Conservation (phyloP, 2,329 filamentous ascomycete genomes). For the Neopestalotiopsis clavispora region DNA sequence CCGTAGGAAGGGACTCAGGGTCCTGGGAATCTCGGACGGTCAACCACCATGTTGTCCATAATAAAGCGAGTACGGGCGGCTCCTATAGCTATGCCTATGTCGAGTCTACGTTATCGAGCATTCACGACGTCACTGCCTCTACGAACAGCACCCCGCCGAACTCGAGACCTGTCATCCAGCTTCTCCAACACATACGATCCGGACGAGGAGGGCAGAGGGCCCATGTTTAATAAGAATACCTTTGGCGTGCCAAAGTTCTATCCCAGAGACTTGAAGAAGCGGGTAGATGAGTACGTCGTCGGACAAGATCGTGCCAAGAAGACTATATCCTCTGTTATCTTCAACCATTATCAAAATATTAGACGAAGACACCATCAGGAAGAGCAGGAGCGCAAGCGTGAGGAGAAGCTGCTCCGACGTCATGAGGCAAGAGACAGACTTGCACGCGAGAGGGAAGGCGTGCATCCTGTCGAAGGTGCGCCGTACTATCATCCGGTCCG, state of each 20-base stretch:
- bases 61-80: conserved; percentile 27
- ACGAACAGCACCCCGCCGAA: conserved; percentile 42
- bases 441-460: conserved; percentile 67
- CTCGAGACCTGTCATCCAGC: conserved; percentile 58
- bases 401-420: conserved; percentile 70
- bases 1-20: not conserved
- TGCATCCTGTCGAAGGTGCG: conserved; percentile 81
- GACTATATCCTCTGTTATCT: conserved; percentile 88
- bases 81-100: conserved; percentile 20
- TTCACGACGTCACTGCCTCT: conserved; percentile 36
- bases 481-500: conserved; percentile 31
- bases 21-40: not conserved
- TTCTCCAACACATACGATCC: conserved; percentile 67
- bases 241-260: conserved; percentile 69
- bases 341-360: conserved; percentile 94
- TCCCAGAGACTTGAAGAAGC: conserved; percentile 77
- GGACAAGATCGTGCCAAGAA: conserved; percentile 96
- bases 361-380: conserved; percentile 81
- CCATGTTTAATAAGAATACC: conserved; percentile 62
- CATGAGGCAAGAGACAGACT: conserved; percentile 54
- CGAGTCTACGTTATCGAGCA: conserved; percentile 15
- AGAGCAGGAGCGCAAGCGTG: conserved; percentile 59
- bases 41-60: conserved; percentile 28
- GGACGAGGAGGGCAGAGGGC: conserved; percentile 57
- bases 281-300: conserved; percentile 94